Base-by-base conservation (phyloP, 225 moss, liverwort and hornwort species). In the Lunularia cruciata region DNA sequence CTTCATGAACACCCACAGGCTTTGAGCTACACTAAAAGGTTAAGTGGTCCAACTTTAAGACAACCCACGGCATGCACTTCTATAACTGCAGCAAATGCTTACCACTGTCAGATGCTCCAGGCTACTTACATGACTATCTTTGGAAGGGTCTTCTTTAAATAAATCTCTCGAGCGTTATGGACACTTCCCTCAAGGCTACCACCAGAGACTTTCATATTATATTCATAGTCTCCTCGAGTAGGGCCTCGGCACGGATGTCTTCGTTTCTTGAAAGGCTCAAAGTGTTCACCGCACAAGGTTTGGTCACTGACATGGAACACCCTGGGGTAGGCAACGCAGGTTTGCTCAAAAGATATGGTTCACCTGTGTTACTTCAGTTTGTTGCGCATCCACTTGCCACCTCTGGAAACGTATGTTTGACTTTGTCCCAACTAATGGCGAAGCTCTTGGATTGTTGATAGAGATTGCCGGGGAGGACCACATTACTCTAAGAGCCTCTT, bases 71-170 rank as follows among this genome's bases (percentile, higher is more conserved):
- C 48, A 66, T 33, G 15, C 49, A 67, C 67, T 51, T 51, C 35
- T 20, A 34, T 33, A 22, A 51, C 67, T 49, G 67, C 46, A 47
- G 47, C 65, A 31, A 65, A n/a, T 47, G 30, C 31, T 19, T 16
- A 49, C 49, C 36, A 23, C 32, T 38, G 67, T 35, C 33, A 47
- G 47, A 65, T 25, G 65, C 65, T 19, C 65, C 65, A 47, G 46
- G 22, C 65, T 30, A 67, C 67, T 67, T 67, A 49, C 67, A 67
- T 67, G 67, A 51, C 67, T 23, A 34, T 67, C 49, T 67, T 43
- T 27, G 19, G 46, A 45, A 64, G 48, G 19, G 67, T 51, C 49
- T 51, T n/a, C 34, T 48, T 30, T 30, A 3, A 26, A 47, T 10
- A 10, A 43, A 10, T 26, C 19, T 40, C 61, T 39, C 61, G 38